Base-by-base conservation (phyloP, 192 early-diverging fungal genomes). In the Kickxella alabastrina region DNA sequence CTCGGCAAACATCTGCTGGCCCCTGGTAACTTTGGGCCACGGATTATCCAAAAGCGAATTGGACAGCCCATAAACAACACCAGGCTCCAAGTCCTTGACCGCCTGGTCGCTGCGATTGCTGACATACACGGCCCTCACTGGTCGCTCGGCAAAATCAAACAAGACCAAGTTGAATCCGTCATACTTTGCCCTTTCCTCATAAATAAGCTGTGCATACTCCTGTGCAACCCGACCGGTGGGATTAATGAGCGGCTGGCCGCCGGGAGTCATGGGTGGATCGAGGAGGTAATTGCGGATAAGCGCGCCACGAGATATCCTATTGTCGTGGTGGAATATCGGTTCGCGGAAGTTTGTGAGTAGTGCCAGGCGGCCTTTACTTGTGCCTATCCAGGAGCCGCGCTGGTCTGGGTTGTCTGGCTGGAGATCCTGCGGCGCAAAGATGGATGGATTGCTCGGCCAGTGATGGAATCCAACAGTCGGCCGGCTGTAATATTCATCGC, bases 101-200 rank as follows among this genome's bases (percentile, higher is more conserved):
- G 36, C 41, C 6, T 13, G 15, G 10, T 39, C 24, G 1, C 62
- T 54, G 31, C 66, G 52, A 24, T 71, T 71, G 3, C 56, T 64
- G 14, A 71, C 60, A 52, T 71, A 71, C 7, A 59, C 48, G 0
- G 49, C 43, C 15, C 42, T 35, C 32, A 23, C 37, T 10, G n/a
- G 15, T 3, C 15, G 37, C 1, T 51, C 15, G 0, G 9, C 21
- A n/a, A 75, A 22, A 35, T 75, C 72, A 18, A 75, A 63, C 10
- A 68, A 26, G 6, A 75, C 60, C 6, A 75, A 43, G 29, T 68
- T 75, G 38, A 75, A 75, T 21, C 72, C 72, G 37, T 59, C 61
- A 38, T 75, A 75, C n/a, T 25, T 13, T 10, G 56, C 43, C 1
- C 72, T 46, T 13, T 75, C 57, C 4, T 39, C 34, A 18, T 49